Percentiles rank a stretch among this genome's conserved stretches.
These are phyloP conservation scores for Kuraishia piskuri DNA, from an alignment of 805 yeast genomes.

Conservation along the genomic window DNA sequence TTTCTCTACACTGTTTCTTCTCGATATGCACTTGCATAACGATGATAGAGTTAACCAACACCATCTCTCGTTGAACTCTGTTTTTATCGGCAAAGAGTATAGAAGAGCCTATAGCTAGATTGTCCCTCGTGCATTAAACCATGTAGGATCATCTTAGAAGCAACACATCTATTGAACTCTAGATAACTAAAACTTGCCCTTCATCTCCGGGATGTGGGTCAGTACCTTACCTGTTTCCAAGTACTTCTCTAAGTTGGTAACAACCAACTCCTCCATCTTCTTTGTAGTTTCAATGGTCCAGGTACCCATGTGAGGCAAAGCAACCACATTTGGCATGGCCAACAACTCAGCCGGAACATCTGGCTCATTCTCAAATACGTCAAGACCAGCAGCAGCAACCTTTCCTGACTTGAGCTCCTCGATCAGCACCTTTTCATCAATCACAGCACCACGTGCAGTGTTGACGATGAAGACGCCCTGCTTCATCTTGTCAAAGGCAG, in stretches of 20 bases:
- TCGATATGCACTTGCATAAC: no score
- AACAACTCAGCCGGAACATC: constrained; percentile 52
- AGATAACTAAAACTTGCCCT: constrained; percentile 5
- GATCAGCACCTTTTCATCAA: constrained; percentile 55
- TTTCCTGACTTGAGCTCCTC: constrained; percentile 52
- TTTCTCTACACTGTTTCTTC: no score
- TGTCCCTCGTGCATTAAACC: no score
- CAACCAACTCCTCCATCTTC: constrained; percentile 75
- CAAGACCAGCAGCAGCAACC: constrained; percentile 63
- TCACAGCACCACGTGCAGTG: constrained; percentile 84
- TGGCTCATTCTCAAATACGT: constrained; percentile 74
- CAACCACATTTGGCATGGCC: constrained; percentile 55
- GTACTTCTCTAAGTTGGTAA: constrained; percentile 52
- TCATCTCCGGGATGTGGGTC: constrained; percentile 73
- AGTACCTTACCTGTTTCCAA: constrained; percentile 60
- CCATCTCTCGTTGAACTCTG: no score
- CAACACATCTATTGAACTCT: neutral
- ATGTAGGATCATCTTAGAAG: no score
- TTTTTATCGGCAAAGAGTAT: no score
- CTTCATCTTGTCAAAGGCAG: constrained; percentile 60
- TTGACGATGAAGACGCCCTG: constrained; percentile 71
- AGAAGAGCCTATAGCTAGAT: no score
- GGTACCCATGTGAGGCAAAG: constrained; percentile 90
- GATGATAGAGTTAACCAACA: no score
- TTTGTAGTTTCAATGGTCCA: constrained; percentile 63